Evolutionary conservation across 345 rosid species (phyloP).

Genomic region (Adansonia digitata): DNA sequence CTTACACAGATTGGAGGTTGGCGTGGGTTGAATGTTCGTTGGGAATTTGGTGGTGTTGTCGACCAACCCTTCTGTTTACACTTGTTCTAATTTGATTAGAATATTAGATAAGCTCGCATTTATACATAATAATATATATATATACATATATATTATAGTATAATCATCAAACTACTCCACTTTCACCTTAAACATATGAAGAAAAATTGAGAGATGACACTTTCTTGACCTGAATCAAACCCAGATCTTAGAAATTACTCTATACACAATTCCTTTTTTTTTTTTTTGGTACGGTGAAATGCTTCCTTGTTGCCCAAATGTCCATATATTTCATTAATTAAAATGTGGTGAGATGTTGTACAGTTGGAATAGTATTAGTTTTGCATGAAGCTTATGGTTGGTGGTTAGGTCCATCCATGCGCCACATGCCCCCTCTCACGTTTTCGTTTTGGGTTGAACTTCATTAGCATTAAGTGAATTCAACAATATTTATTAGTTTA

Average conservation of each 20-base stretch:
- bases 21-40: slow-evolving; percentile 21
- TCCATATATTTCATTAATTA: neutral
- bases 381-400: too few relatives aligned
- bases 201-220: neutral
- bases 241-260: neutral
- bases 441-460: too few relatives aligned
- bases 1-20: neutral
- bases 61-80: slow-evolving; percentile 17
- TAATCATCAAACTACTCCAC: neutral
- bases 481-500: too few relatives aligned
- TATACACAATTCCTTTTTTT: neutral
- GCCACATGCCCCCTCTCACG: too few relatives aligned
- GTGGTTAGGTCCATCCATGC: too few relatives aligned
- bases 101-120: neutral
- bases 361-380: neutral
- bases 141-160: neutral
- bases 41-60: slow-evolving; percentile 22
- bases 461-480: too few relatives aligned
- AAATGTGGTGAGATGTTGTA: neutral
- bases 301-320: neutral
- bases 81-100: neutral
- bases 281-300: neutral
- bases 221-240: neutral
- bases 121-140: neutral
- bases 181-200: neutral